These are phyloP conservation scores for Serpula lacrymans DNA, from an alignment of 768 basidiomycete genomes.

Conservation along the genomic window DNA sequence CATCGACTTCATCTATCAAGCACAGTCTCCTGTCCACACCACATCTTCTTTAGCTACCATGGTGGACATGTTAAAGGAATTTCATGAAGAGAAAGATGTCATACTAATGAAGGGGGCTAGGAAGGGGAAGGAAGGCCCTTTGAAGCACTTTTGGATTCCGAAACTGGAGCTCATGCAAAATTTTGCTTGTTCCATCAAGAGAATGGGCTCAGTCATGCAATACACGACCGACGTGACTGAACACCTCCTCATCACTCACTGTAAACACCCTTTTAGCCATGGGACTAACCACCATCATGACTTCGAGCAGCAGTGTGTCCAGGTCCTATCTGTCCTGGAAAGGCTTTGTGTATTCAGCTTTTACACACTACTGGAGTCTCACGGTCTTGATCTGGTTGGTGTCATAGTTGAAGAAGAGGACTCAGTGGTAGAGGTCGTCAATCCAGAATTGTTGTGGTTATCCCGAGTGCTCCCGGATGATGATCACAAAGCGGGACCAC, in stretches of 20 bases:
- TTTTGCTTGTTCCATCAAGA: conserved; percentile 23
- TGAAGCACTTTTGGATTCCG: conserved; percentile 36
- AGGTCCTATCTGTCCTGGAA: too few species aligned
- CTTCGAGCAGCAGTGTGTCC: too few species aligned
- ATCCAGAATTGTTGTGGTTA: too few species aligned
- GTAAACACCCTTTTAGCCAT: conserved; percentile 34
- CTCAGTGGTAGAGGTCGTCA: too few species aligned
- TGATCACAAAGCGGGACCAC: too few species aligned
- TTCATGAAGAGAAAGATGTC: conserved; percentile 31
- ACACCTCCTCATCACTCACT: conserved; percentile 26
- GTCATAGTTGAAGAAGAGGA: too few species aligned
- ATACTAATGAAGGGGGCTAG: conserved; percentile 28
- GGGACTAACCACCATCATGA: too few species aligned
- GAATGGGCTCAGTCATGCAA: conserved; percentile 27
- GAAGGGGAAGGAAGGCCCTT: conserved; percentile 17
- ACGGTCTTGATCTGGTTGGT: too few species aligned
- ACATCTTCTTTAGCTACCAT: neutral
- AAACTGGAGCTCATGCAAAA: conserved; percentile 39
- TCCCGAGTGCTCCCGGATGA: too few species aligned
- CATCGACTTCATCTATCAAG: conserved; percentile 35
- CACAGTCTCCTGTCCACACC: conserved; percentile 2
- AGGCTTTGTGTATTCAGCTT: too few species aligned
- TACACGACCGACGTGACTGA: conserved; percentile 35
- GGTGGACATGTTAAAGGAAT: conserved; percentile 18
- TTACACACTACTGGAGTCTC: too few species aligned